Evolutionary conservation across 2,329 filamentous ascomycete genomes (phyloP), one percentile per base, ranked within the genome.

Genomic region (Alternaria sp.): DNA sequence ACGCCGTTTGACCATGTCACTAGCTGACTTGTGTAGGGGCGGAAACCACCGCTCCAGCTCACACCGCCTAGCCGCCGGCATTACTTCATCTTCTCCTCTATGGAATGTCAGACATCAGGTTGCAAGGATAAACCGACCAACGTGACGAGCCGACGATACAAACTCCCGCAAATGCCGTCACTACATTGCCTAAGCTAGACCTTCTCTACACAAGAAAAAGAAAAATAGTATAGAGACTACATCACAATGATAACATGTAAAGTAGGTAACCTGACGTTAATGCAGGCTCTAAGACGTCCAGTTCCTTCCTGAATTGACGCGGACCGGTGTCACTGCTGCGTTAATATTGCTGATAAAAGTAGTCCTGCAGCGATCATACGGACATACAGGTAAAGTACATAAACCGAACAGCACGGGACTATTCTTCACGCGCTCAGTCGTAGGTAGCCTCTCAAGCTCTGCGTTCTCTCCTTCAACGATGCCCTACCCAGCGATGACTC

Each of bases 101-200:
- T 40, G 36, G 5, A 40, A 40, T 40, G 36, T 11, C 9, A 3
- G 15, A 17, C 36, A 3, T 1, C 5, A 8, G n/a, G 9, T 10
- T n/a, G n/a, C n/a, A 3, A 17, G n/a, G 15, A 17, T 8, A n/a
- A 40, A 1, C 32, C 2, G 8, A 17, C n/a, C 36, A 5, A 17
- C 2, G 36, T 11, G 8, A 10, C 15, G 2, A 6, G 15, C 0
- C 1, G 5, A 40, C 5, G 5, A 3, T 40, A 2, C n/a, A 10
- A 17, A 17, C 0, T 40, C 36, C n/a, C n/a, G 36, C 8, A 40
- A 17, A 40, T 1, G 9, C 36, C 9, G 5, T 17, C 36, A n/a
- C 32, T n/a, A 5, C 32, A n/a, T n/a, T 11, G 10, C 10, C 9
- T 28, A 28, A 11, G 10, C 10, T 11, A 28, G 26, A 11, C 10